phyloP scores from a whole-genome alignment of 495 filamentous ascomycete genomes.

The Eremomyces bilateralis region DNA sequence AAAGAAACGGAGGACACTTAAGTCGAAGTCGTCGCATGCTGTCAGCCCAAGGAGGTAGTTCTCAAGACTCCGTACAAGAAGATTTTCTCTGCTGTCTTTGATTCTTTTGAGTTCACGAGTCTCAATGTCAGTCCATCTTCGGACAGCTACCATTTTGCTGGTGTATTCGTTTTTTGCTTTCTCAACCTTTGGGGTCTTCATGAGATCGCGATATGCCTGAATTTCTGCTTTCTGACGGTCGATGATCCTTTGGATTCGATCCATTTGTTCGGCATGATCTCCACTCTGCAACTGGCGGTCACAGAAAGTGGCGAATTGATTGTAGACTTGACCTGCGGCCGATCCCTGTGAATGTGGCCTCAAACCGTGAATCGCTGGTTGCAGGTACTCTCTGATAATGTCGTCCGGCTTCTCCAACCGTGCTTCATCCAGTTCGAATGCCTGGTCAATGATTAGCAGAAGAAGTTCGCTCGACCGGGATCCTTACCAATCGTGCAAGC shows the following conservation, averaged over 20 bases:
- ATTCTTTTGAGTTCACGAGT: constrained; percentile 68
- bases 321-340: constrained; percentile 71
- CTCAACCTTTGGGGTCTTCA: constrained; percentile 25
- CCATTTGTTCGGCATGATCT: constrained; percentile 65
- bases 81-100: constrained; percentile 48
- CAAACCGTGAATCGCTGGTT: constrained; percentile 61
- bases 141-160: constrained; percentile 32
- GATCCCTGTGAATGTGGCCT: constrained; percentile 42
- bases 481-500: constrained; percentile 71
- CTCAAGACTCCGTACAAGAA: constrained; percentile 69
- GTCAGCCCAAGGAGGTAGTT: constrained; percentile 76
- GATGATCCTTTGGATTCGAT: constrained; percentile 56
- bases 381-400: constrained; percentile 67
- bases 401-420: constrained; percentile 79
- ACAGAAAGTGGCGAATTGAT: constrained; percentile 88
- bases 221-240: constrained; percentile 65
- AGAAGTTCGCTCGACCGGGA: constrained; percentile 17
- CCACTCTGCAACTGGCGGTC: constrained; percentile 77
- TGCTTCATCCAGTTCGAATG: constrained; percentile 73
- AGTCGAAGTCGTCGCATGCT: constrained; percentile 72
- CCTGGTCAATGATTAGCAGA: constrained; percentile 19
- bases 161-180: constrained; percentile 22
- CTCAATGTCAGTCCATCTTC: constrained; percentile 79
- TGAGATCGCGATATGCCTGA: constrained; percentile 35
- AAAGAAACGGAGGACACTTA: constrained; percentile 80